phyloP scores from a whole-genome alignment of 2,329 filamentous ascomycete species.

The Aureobasidium sp. region DNA sequence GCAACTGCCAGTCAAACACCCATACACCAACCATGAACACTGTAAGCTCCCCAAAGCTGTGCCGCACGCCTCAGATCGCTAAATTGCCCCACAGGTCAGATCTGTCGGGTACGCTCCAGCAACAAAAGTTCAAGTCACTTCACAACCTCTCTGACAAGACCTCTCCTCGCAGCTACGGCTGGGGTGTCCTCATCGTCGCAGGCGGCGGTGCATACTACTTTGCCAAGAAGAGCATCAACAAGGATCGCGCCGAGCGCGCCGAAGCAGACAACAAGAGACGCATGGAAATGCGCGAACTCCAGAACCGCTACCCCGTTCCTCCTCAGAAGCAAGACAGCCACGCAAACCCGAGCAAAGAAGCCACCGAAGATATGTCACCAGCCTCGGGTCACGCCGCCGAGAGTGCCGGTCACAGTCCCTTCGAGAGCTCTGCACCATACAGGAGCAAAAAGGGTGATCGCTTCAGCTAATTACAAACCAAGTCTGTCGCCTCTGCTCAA shows the following conservation, averaged over 20 bases:
- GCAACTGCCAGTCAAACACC: neutral
- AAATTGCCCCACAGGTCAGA: constrained; percentile 13
- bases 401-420: constrained; percentile 70
- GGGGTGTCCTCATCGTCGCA: constrained; percentile 80
- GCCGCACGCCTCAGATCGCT: neutral
- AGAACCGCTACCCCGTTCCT: constrained; percentile 11
- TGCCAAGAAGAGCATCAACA: constrained; percentile 90
- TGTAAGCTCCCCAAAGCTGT: constrained; percentile 20
- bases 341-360: constrained; percentile 65
- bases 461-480: constrained; percentile 42
- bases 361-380: constrained; percentile 72
- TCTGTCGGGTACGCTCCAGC: constrained; percentile 18
- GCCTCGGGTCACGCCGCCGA: constrained; percentile 70
- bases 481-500: too few species aligned
- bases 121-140: neutral
- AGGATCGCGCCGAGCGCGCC: constrained; percentile 68
- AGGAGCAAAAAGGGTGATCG: constrained; percentile 77
- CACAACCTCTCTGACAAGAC: neutral
- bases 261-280: constrained; percentile 60
- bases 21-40: constrained; percentile 20
- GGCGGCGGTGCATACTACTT: constrained; percentile 93
- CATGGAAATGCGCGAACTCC: constrained; percentile 18
- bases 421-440: constrained; percentile 72
- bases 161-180: constrained; percentile 62
- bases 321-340: constrained; percentile 13